Conservation (phyloP, 2,329 filamentous ascomycete species). For the Apiospora sp. region DNA sequence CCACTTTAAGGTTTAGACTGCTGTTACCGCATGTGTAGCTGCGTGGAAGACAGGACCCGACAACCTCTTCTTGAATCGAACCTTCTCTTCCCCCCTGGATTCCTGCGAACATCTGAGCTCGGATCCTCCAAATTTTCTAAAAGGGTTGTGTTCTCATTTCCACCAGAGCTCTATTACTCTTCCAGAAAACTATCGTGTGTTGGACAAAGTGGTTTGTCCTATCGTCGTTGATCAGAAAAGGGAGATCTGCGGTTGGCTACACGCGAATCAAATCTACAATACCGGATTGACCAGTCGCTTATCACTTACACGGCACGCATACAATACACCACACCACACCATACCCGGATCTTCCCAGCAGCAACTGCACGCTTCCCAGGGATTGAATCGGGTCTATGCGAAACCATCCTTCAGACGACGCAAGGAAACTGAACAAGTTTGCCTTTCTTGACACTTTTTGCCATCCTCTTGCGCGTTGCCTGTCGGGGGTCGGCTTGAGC, state of each 20-base stretch:
- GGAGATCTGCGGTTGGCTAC: background rate
- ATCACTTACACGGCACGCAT: slow-evolving; percentile 10
- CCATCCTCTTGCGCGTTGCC: background rate
- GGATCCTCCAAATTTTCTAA: background rate
- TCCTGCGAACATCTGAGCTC: background rate
- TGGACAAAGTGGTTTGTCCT: background rate
- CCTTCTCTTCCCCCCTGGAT: slow-evolving; percentile 5
- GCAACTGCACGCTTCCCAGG: slow-evolving; percentile 10
- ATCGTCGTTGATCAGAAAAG: background rate
- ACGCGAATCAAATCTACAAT: background rate
- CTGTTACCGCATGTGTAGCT: background rate
- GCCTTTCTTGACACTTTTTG: background rate
- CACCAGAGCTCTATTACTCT: background rate
- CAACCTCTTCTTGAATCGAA: background rate
- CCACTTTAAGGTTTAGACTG: slow-evolving; percentile 17
- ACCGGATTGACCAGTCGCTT: background rate
- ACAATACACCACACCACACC: background rate
- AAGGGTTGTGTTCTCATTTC: background rate
- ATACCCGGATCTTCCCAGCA: background rate
- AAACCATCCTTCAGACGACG: slow-evolving; percentile 17
- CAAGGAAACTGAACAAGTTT: slow-evolving; percentile 13
- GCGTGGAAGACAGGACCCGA: background rate
- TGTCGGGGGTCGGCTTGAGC: slow-evolving; percentile 9
- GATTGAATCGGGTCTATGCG: slow-evolving; percentile 8
- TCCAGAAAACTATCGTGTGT: background rate